A percentile compares a stretch with the other conserved stretches of the same genome.
Evolutionary conservation across 2,329 filamentous ascomycete species (phyloP).

Genomic region (Coniochaeta ligniaria): DNA sequence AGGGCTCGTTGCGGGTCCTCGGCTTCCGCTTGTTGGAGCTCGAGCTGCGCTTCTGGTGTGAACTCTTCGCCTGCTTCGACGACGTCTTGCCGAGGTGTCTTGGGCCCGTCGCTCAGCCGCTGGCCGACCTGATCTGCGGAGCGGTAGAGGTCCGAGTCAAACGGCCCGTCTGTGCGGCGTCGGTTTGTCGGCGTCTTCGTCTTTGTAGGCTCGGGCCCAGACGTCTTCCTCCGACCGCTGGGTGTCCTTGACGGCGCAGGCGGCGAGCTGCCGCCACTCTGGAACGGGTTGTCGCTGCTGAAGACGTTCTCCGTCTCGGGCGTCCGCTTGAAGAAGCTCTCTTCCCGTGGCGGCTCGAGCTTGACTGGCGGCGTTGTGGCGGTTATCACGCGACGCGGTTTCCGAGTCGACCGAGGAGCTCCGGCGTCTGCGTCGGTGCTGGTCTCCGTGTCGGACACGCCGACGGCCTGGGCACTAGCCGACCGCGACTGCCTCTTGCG

Average conservation of each 20-base stretch:
- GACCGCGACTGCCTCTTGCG: conserved; percentile 49
- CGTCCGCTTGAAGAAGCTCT: conserved; percentile 30
- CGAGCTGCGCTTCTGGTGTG: conserved; percentile 81
- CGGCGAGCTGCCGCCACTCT: conserved; percentile 70
- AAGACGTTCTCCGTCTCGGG: conserved; percentile 60
- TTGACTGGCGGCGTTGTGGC: conserved; percentile 45
- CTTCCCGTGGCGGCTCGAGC: conserved; percentile 44
- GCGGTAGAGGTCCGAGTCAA: background rate
- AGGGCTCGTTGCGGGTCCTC: conserved; percentile 41
- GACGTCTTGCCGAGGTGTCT: conserved; percentile 13
- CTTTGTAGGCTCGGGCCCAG: conserved; percentile 28
- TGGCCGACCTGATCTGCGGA: conserved; percentile 7
- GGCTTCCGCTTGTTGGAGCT: conserved; percentile 64
- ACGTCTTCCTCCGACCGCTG: conserved; percentile 41
- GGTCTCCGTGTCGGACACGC: conserved; percentile 43
- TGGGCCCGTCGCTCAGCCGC: conserved; percentile 23
- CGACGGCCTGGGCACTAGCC: conserved; percentile 45
- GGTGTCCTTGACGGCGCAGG: conserved; percentile 36
- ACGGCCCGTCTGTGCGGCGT: conserved; percentile 33
- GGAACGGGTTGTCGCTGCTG: conserved; percentile 87
- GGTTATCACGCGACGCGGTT: conserved; percentile 30
- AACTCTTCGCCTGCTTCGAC: conserved; percentile 83
- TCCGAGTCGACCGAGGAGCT: conserved; percentile 40
- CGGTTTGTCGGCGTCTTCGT: conserved; percentile 32
- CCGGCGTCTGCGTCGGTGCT: conserved; percentile 31